Percentiles rank a stretch among this genome's conserved stretches.
These are phyloP conservation scores for Exophiala viscosa DNA, from an alignment of 2,329 filamentous ascomycete genomes.

Conservation along the genomic window DNA sequence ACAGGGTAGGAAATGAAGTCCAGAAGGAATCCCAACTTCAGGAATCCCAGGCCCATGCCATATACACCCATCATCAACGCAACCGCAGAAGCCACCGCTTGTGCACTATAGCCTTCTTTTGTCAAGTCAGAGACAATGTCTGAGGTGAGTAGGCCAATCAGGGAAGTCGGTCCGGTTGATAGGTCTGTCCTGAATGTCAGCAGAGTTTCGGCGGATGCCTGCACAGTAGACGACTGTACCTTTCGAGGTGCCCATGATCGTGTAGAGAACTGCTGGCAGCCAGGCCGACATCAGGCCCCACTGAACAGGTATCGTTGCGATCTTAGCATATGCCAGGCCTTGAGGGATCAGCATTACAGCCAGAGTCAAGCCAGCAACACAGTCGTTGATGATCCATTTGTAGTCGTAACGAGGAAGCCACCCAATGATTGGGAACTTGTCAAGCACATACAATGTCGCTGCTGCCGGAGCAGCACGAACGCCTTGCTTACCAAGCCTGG, in stretches of 20 bases:
- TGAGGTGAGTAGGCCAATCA: constrained; percentile 61
- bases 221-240: constrained; percentile 36
- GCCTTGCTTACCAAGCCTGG: constrained; percentile 28
- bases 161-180: constrained; percentile 61
- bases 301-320: constrained; percentile 59
- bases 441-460: constrained; percentile 53
- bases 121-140: constrained; percentile 56
- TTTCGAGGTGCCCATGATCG: constrained; percentile 61
- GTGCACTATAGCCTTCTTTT: constrained; percentile 50
- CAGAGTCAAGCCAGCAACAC: constrained; percentile 59
- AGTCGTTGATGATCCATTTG: constrained; percentile 59
- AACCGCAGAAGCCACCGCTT: constrained; percentile 58
- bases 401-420: constrained; percentile 62
- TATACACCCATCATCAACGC: constrained; percentile 63
- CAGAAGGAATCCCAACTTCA: constrained; percentile 62
- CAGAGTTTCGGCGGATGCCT: neutral
- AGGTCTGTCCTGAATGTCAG: constrained; percentile 41
- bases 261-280: constrained; percentile 56
- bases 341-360: constrained; percentile 61
- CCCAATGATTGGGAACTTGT: constrained; percentile 60
- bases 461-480: constrained; percentile 48
- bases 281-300: constrained; percentile 60
- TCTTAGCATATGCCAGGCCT: constrained; percentile 59
- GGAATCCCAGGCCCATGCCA: constrained; percentile 55
- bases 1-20: constrained; percentile 65